phyloP scores from a whole-genome alignment of 208 protist genomes.

The Crithidia bombi region DNA sequence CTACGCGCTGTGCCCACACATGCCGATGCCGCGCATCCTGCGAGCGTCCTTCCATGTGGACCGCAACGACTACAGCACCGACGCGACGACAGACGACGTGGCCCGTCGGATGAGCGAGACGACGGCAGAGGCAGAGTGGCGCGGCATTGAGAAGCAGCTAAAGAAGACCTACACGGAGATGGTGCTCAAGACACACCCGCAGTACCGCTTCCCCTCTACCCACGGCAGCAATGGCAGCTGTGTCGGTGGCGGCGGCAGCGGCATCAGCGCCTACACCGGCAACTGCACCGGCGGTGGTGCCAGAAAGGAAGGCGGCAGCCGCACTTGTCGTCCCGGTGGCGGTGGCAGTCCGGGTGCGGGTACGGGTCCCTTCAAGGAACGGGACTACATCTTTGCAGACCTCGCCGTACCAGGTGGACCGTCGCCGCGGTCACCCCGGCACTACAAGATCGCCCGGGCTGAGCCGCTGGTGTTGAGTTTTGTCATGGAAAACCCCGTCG shows the following conservation, averaged over 20 bases:
- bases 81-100: conserved; percentile 45
- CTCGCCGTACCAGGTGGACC: background rate
- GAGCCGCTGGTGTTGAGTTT: conserved; percentile 75
- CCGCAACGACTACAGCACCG: conserved; percentile 62
- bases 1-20: conserved; percentile 71
- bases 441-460: conserved; percentile 49
- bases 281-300: background rate
- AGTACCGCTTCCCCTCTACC: conserved; percentile 26
- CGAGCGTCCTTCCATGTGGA: conserved; percentile 54
- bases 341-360: background rate
- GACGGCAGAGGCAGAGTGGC: conserved; percentile 63
- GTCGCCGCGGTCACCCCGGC: conserved; percentile 13
- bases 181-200: conserved; percentile 18
- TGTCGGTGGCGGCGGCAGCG: conserved; percentile 8
- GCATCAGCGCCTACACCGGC: background rate
- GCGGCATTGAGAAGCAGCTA: conserved; percentile 62
- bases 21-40: conserved; percentile 67
- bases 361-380: background rate
- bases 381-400: conserved; percentile 19
- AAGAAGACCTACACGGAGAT: conserved; percentile 20
- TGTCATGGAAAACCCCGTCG: conserved; percentile 65
- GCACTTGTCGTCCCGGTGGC: background rate
- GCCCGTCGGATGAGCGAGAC: conserved; percentile 46
- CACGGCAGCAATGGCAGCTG: too few species aligned
- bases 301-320: background rate